A percentile compares a stretch with the other conserved stretches of the same genome.
phyloP scores from a whole-genome alignment of 768 basidiomycete genomes.

The Paxillus involutus region DNA sequence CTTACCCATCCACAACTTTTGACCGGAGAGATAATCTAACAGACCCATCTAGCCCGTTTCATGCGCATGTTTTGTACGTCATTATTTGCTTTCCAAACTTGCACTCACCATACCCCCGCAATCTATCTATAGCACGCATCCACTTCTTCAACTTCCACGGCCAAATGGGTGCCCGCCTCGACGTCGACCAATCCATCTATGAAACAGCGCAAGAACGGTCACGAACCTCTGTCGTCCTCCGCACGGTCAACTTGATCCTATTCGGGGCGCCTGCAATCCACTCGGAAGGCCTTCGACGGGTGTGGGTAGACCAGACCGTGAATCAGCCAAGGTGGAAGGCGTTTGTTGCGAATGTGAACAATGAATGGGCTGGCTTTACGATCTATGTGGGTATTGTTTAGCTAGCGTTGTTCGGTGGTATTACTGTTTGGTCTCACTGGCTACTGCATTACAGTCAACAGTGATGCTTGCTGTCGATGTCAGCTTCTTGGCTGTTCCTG shows the following conservation, averaged over 20 bases:
- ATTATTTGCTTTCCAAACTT: not conserved
- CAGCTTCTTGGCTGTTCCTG: slow-evolving; percentile 50
- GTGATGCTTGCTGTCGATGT: slow-evolving; percentile 56
- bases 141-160: slow-evolving; percentile 38
- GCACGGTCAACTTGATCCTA: slow-evolving; percentile 36
- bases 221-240: slow-evolving; percentile 36
- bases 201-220: not conserved
- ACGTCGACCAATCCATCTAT: slow-evolving; percentile 27
- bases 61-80: slow-evolving; percentile 9
- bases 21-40: no score
- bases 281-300: slow-evolving; percentile 36
- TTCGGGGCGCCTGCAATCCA: slow-evolving; percentile 49
- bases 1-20: no score
- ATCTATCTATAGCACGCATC: slow-evolving; percentile 18
- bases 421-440: no score
- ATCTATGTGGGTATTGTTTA: slow-evolving; percentile 40
- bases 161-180: slow-evolving; percentile 36
- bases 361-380: slow-evolving; percentile 50
- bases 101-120: not conserved
- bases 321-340: slow-evolving; percentile 38
- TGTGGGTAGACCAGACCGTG: slow-evolving; percentile 47
- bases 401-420: not conserved
- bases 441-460: slow-evolving; percentile 35
- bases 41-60: slow-evolving; percentile 6
- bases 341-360: slow-evolving; percentile 41